Evolutionary conservation across 75 land plant genomes (phyloP).

Genomic region (Pseudotsuga menziesii): DNA sequence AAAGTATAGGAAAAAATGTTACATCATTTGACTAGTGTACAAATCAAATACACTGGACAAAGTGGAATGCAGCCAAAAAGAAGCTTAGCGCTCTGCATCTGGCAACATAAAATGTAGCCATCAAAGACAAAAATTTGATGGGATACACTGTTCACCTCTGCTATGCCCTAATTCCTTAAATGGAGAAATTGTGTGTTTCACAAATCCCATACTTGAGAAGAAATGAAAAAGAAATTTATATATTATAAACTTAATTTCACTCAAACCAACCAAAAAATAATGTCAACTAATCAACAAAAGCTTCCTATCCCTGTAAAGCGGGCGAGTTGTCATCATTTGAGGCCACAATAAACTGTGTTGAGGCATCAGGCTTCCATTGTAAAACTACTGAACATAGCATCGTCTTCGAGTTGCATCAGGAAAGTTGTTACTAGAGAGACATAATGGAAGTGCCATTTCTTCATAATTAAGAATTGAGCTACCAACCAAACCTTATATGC

Average conservation of each 20-base stretch:
- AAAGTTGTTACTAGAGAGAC: slow-evolving; percentile 32
- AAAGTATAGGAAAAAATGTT: no score
- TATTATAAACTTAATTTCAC: neutral
- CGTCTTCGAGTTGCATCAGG: slow-evolving; percentile 65
- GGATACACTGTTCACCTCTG: no score
- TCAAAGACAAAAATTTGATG: no score
- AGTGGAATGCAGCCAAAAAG: no score
- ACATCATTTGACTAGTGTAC: no score
- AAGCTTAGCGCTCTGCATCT: no score
- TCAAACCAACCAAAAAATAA: neutral
- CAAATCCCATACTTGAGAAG: slow-evolving; percentile 76
- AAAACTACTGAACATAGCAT: slow-evolving; percentile 86
- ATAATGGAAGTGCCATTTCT: neutral
- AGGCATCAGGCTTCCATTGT: slow-evolving; percentile 33
- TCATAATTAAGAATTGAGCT: no score
- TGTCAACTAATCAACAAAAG: slow-evolving; percentile 10
- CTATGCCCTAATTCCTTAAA: no score
- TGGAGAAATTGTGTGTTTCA: no score
- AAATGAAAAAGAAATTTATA: neutral
- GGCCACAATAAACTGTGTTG: slow-evolving; percentile 84
- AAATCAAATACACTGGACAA: no score
- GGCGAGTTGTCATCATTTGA: slow-evolving; percentile 87
- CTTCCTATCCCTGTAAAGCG: slow-evolving; percentile 40
- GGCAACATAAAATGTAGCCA: no score
- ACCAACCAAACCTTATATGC: neutral